A percentile compares a stretch with the other conserved stretches of the same genome.
phyloP scores from a whole-genome alignment of 2,329 filamentous ascomycete genomes.

The Trichoderma aggressivum region DNA sequence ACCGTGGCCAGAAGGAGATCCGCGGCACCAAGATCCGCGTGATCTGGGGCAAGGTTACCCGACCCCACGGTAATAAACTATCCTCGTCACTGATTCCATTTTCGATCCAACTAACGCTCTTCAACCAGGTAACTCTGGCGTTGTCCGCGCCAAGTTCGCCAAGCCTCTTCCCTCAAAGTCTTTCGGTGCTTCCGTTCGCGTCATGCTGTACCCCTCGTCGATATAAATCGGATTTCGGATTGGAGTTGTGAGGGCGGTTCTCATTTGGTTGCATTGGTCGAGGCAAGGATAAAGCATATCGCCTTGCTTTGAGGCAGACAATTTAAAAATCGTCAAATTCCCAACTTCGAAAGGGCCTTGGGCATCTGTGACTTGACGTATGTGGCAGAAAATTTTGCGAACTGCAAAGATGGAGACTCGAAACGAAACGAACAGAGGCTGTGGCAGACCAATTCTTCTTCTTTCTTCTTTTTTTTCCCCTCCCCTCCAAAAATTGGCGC shows the following conservation, averaged over 20 bases:
- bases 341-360: constrained; percentile 28
- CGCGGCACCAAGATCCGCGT: constrained; percentile 98
- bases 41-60: constrained; percentile 98
- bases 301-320: constrained; percentile 54
- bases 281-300: constrained; percentile 54
- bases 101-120: neutral
- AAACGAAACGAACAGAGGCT: constrained; percentile 14
- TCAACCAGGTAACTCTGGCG: constrained; percentile 81
- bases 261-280: constrained; percentile 58
- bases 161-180: constrained; percentile 93
- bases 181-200: constrained; percentile 92
- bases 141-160: constrained; percentile 96
- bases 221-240: constrained; percentile 68
- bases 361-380: constrained; percentile 18
- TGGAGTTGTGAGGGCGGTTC: constrained; percentile 63
- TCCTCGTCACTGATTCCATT: neutral
- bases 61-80: constrained; percentile 74
- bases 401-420: constrained; percentile 13
- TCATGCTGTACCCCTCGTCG: constrained; percentile 97
- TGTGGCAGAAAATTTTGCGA: constrained; percentile 15
- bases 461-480: neutral
- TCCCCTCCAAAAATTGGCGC: constrained; percentile 3
- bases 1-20: constrained; percentile 91
- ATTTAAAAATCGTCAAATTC: constrained; percentile 47
- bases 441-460: constrained; percentile 11